phyloP scores from a whole-genome alignment of 495 filamentous ascomycete species.

The Podospora pseudoanserina region DNA sequence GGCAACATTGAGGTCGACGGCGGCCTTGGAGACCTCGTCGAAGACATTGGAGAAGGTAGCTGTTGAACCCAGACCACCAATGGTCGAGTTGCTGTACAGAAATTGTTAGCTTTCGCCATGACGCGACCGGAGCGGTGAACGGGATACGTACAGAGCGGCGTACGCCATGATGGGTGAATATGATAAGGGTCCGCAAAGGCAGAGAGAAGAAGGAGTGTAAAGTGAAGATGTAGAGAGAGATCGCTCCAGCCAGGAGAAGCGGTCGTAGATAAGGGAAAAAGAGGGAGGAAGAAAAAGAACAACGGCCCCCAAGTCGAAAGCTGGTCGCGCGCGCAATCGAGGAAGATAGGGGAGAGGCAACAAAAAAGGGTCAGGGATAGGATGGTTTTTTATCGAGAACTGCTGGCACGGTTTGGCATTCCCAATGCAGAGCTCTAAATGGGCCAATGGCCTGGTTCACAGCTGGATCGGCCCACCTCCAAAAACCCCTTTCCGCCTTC shows the following conservation, averaged over 20 bases:
- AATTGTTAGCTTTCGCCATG: slow-evolving; percentile 20
- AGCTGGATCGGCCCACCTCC: slow-evolving; percentile 33
- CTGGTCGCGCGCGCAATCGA: slow-evolving; percentile 13
- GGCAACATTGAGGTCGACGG: slow-evolving; percentile 77
- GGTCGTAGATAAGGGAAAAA: slow-evolving; percentile 4
- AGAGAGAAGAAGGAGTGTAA: slow-evolving; percentile 4
- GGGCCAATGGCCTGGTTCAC: slow-evolving; percentile 13
- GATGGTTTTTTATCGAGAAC: slow-evolving; percentile 26
- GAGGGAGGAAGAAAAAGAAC: slow-evolving; percentile 17
- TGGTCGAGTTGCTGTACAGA: slow-evolving; percentile 42
- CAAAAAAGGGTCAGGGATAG: slow-evolving; percentile 19
- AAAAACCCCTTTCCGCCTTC: slow-evolving; percentile 28
- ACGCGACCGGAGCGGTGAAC: background rate
- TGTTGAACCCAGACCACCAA: slow-evolving; percentile 46
- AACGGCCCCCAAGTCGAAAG: slow-evolving; percentile 10
- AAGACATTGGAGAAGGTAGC: slow-evolving; percentile 76
- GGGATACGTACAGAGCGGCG: slow-evolving; percentile 35
- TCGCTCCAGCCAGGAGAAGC: background rate
- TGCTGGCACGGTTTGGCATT: slow-evolving; percentile 4
- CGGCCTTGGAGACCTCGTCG: slow-evolving; percentile 81
- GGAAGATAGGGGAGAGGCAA: slow-evolving; percentile 14
- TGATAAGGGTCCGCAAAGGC: background rate
- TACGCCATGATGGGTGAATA: slow-evolving; percentile 36
- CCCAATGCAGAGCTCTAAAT: slow-evolving; percentile 2
- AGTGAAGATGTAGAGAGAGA: background rate